Evolutionary conservation across 345 rosid genomes (phyloP), one percentile per base, ranked within the genome.

Genomic region (Populus ilicifolia): DNA sequence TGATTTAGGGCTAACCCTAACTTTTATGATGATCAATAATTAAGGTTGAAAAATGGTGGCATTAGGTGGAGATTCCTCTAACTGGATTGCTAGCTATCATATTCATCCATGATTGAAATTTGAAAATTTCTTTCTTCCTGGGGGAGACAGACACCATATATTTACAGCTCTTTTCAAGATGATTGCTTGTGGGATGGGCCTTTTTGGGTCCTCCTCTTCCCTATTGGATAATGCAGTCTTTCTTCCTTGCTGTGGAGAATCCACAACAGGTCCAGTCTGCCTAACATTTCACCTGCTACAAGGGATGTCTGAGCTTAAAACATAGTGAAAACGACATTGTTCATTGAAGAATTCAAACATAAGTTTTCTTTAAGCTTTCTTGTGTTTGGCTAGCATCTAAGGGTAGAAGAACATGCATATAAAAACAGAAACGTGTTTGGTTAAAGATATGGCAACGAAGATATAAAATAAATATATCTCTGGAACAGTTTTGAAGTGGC

Each of bases 21-120:
- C 63, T 9, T 59, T n/a, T 21, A 56, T 52, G 14, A 54, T 52
- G 29, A 18, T 35, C 36, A 41, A 36, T 62, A 39, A 73, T 61
- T 61, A 43, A 25, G 76, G 25, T 62, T 62, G 33, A 63, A 48
- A 25, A 62, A 62, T 41, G 68, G 69, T 59, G 69, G 69, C 38
- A 73, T 27, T 61, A 25, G 38, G 76, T 61, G 68, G 52, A 71
- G 43, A 29, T 71, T 52, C 27, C 64, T 50, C 63, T n/a, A 33
- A 50, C 64, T 71, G 33, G 27, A 48, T 71, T 30, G 39, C 36
- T 70, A 25, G 23, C 59, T 52, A 52, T 70, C 62, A 23, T 43
- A 11, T 1, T 41, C 27, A 14, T 5, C n/a, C 27, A 39, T 39
- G 6, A 23, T 39, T n/a, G 27, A 69, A 41, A 39, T 41, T n/a